Base-by-base conservation (phyloP, 768 basidiomycete species). In the Boletus reticuloceps region DNA sequence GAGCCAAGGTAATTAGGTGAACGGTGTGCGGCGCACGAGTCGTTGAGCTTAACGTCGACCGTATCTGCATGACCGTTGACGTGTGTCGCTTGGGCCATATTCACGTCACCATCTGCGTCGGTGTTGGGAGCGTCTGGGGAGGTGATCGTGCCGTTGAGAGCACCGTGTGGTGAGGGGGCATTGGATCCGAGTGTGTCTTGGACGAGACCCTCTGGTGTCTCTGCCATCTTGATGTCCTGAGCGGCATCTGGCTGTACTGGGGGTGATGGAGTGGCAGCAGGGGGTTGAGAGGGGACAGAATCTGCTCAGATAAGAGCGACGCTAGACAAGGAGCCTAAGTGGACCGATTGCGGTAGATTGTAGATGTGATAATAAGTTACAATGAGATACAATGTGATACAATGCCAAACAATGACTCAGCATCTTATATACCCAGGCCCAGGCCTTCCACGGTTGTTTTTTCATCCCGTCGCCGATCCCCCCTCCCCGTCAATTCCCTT, bases 141-240 rank as follows among this genome's bases (percentile, higher is more conserved):
- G 54, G 76, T 71, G 49, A 74, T 64, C 53, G 40, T 58, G 47
- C 66, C 70, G 25, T 64, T 64, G 10, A 58, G 55, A 36, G 41
- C 29, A 32, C 36, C 56, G 17, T 56, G 53, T 29, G 70, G 55
- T 5, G 62, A 63, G 6, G 60, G 13, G 22, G 54, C 40, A 4
- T 51, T 38, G 19, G 67, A 55, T 5, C 51, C 25, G 14, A 58
- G 54, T 50, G 56, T 56, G 0, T 55, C 64, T 49, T 64, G 58
- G 2, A 58, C 60, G 27, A 54, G 46, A 4, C 7, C 56, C 39
- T 71, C 60, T 34, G 60, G 59, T 31, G 59, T 60, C 55, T 74
- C 70, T n/a, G 72, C 74, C 81, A 85, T 83, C 67, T 79, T 79
- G 36, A 85, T 75, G 70, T 88, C 84, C 53, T 79, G 74, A 36